Evolutionary conservation across 371 early-diverging fungal species (phyloP).

Genomic region (Phascolomyces articulosus): DNA sequence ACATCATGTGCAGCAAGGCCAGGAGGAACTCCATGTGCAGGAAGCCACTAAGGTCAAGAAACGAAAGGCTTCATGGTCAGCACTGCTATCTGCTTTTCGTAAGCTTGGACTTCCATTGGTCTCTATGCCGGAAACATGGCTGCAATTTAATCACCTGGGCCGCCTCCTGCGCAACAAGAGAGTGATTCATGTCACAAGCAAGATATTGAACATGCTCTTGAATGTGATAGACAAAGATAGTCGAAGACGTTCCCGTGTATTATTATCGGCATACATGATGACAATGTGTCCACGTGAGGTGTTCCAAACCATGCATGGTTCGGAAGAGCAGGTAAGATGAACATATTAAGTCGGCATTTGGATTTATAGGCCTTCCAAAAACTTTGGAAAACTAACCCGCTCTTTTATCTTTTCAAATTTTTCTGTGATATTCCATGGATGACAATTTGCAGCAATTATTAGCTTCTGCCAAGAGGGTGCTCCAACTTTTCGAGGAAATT

Average conservation of each 20-base stretch:
- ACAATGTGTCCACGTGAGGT: slow-evolving; percentile 65
- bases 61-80: neutral
- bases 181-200: slow-evolving; percentile 36
- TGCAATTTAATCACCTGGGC: slow-evolving; percentile 34
- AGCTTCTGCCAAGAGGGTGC: slow-evolving; percentile 45
- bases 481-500: slow-evolving; percentile 63
- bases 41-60: neutral
- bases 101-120: slow-evolving; percentile 33
- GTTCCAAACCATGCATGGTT: slow-evolving; percentile 49
- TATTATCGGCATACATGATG: slow-evolving; percentile 72
- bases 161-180: slow-evolving; percentile 31
- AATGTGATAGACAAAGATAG: slow-evolving; percentile 30
- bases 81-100: slow-evolving; percentile 15
- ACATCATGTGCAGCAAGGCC: neutral
- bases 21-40: slow-evolving; percentile 24
- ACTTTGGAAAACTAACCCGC: too few species aligned
- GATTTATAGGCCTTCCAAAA: too few species aligned
- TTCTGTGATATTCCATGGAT: slow-evolving; percentile 10
- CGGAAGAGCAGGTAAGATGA: slow-evolving; percentile 46
- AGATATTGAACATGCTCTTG: slow-evolving; percentile 32
- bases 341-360: too few species aligned
- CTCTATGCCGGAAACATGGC: slow-evolving; percentile 26
- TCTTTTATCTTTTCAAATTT: slow-evolving; percentile 8
- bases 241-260: slow-evolving; percentile 57
- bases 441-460: slow-evolving; percentile 37